A percentile compares a stretch with the other conserved stretches of the same genome.
Conservation (phyloP, 2,329 filamentous ascomycete species). For the Monilinia fructigena region DNA sequence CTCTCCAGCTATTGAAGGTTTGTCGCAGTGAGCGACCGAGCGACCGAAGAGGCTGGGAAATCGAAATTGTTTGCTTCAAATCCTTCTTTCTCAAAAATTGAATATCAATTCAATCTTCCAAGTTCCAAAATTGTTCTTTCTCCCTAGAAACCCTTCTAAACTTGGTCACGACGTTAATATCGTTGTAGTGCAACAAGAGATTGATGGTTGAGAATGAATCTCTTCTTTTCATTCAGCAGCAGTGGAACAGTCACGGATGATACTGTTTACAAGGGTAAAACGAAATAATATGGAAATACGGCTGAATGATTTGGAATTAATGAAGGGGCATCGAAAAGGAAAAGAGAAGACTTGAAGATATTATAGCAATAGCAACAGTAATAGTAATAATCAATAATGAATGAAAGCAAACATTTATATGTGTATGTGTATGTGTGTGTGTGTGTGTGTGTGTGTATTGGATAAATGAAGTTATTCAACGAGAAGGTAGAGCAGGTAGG, state of each 20-base stretch:
- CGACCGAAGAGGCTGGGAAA: background rate
- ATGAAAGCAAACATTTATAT: background rate
- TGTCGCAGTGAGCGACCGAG: constrained; percentile 4
- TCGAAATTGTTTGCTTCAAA: constrained; percentile 1
- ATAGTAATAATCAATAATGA: background rate
- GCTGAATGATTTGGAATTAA: background rate
- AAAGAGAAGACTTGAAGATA: background rate
- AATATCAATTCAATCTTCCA: background rate
- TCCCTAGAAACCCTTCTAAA: constrained; percentile 7
- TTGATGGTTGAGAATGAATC: constrained; percentile 12
- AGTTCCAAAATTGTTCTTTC: constrained; percentile 6
- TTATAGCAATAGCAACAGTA: background rate
- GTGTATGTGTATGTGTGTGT: too few relatives aligned
- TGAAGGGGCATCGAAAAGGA: background rate
- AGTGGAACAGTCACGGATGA: background rate
- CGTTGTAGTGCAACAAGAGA: constrained; percentile 17
- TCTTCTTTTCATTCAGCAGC: background rate
- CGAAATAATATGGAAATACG: background rate
- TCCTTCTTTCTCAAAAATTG: background rate
- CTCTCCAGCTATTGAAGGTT: constrained; percentile 12
- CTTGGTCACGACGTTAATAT: constrained; percentile 17
- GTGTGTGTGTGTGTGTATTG: background rate
- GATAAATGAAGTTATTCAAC: constrained; percentile 12
- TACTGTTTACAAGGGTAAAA: constrained; percentile 12
- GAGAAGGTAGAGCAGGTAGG: background rate